Evolutionary conservation across 1,284 basidiomycete genomes (phyloP), one percentile per base, ranked within the genome.

Genomic region (Sparassis latifolia): DNA sequence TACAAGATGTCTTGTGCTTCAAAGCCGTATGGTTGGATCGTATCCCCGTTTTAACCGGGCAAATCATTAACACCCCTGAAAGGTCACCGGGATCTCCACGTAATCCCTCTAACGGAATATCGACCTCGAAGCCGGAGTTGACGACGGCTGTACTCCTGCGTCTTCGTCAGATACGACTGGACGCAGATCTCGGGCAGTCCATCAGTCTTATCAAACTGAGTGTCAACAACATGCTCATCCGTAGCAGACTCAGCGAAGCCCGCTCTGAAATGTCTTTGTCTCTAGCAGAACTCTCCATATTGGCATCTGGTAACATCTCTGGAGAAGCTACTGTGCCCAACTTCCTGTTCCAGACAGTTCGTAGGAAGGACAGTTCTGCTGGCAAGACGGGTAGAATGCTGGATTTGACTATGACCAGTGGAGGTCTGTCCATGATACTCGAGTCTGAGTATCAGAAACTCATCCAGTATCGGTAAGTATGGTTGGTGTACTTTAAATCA

Each of bases 11-110:
- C 44, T 73, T 93, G 31, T 91, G 89, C 65, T 90, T 93, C 76
- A 92, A 92, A 65, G 90, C 90, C 1, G 89, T 93, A 20, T 94
- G 90, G 89, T 65, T 94, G 42, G 91, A 93, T 61, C 82, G 83
- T 40, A 90, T 93, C 38, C 88, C 89, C 0, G 67, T 89, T 3
- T 77, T 88, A 58, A 78, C 77, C 52, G 72, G 69, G n/a, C 73
- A 76, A 45, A 52, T 55, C 44, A 56, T 62, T 42, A 51, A 55
- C n/a, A 57, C 67, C 10, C 50, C 61, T 35, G 61, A 60, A 54
- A 46, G 48, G 39, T 33, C 49, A 37, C 5, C 52, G 47, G 32
- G 44, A 54, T 12, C 49, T 53, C 9, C 48, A 52, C 4, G 42
- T 51, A 47, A 38, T 35, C 40, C 48, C 20, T 6, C 55, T 9